Conservation (phyloP, 331 rosid genomes). For the Cydonia oblonga region DNA sequence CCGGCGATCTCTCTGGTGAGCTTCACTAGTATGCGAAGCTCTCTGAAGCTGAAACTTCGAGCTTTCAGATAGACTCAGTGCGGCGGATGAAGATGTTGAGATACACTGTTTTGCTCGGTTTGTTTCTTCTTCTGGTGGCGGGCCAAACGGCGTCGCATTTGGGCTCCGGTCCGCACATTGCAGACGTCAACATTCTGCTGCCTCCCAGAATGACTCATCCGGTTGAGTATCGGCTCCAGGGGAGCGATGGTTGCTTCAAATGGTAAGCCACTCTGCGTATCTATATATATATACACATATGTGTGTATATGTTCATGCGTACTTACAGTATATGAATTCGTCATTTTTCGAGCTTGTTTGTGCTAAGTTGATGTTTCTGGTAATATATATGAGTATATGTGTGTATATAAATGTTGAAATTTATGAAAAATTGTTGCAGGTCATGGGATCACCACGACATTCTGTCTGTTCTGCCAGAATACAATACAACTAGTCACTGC, state of each 20-base stretch:
- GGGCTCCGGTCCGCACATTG: constrained; percentile 75
- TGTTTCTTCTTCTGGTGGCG: constrained; percentile 13
- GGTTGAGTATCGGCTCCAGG: constrained; percentile 82
- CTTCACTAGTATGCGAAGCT: background rate
- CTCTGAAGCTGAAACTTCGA: constrained; percentile 4
- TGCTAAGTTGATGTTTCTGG: too few species aligned
- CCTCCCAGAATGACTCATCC: constrained; percentile 81
- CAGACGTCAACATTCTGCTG: constrained; percentile 69
- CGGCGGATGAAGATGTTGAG: constrained; percentile 24
- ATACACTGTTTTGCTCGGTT: constrained; percentile 15
- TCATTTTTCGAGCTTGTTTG: background rate
- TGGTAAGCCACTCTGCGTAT: constrained; percentile 29
- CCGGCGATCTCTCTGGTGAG: background rate
- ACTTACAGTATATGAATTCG: background rate
- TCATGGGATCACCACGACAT: constrained; percentile 97
- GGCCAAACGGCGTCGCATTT: constrained; percentile 24
- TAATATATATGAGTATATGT: too few species aligned
- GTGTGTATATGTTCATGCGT: background rate
- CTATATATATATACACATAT: background rate
- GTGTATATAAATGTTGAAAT: background rate
- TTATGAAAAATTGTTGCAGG: constrained; percentile 26
- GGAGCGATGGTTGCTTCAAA: constrained; percentile 92
- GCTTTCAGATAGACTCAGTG: background rate
- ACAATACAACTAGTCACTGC: constrained; percentile 65
- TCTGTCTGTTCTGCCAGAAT: constrained; percentile 71